Conservation (phyloP, 805 yeast genomes). For the Danielozyma ontarioensis region DNA sequence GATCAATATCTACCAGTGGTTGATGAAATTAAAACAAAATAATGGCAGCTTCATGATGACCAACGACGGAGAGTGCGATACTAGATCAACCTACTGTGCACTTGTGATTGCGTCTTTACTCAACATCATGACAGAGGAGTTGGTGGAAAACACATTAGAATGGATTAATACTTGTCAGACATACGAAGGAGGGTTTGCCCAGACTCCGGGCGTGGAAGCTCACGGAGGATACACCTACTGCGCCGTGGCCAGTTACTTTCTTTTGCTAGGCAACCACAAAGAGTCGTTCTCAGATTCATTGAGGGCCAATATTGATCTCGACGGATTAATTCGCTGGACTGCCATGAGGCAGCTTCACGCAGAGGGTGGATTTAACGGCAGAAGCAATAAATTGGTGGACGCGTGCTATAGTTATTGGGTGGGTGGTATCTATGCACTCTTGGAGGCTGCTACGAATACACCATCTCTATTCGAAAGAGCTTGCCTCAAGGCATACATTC, state of each 20-base stretch:
- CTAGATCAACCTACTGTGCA: constrained; percentile 84
- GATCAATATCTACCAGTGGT: constrained; percentile 53
- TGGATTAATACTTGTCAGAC: constrained; percentile 77
- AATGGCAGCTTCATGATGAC: constrained; percentile 82
- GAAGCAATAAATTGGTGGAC: constrained; percentile 90
- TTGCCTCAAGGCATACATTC: constrained; percentile 58
- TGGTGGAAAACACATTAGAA: constrained; percentile 45
- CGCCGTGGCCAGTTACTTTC: constrained; percentile 60
- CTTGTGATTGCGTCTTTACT: constrained; percentile 66
- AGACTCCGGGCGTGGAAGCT: constrained; percentile 74
- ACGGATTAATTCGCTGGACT: constrained; percentile 59
- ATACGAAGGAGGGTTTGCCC: constrained; percentile 94
- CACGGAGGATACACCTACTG: constrained; percentile 98
- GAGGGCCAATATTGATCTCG: constrained; percentile 40
- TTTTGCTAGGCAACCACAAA: constrained; percentile 40
- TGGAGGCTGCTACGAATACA: constrained; percentile 39
- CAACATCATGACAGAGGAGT: constrained; percentile 55
- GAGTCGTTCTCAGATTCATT: constrained; percentile 12
- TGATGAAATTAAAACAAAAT: constrained; percentile 52
- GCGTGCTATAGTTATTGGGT: constrained; percentile 97
- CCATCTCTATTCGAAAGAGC: constrained; percentile 44
- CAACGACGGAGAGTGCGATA: constrained; percentile 74
- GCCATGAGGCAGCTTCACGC: constrained; percentile 57
- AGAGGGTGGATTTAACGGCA: constrained; percentile 89
- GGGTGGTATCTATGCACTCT: constrained; percentile 66